Evolutionary conservation across 495 filamentous ascomycete species (phyloP), one percentile per base, ranked within the genome.

Genomic region (Astrothelium macrocarpum): DNA sequence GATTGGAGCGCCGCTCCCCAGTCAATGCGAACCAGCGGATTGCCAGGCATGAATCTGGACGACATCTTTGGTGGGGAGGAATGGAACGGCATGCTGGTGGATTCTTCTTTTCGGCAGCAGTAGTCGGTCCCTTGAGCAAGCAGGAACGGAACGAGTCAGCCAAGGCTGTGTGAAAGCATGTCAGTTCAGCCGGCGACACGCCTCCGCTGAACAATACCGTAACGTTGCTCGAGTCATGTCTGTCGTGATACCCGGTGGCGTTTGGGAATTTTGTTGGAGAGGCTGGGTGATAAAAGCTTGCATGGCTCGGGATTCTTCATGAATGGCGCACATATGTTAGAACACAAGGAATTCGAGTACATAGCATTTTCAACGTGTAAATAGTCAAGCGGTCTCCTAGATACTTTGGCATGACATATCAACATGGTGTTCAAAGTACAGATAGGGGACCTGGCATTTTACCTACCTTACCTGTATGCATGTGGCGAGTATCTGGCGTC

Each of bases 61-160:
- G 71, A 73, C 18, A 34, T 77, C 11, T 74, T 77, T 53, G 69
- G 72, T 7, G 70, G 70, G 14, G 26, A 65, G 36, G 69, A 72
- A 61, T 72, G 69, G 69, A 68, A 68, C 49, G 56, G 65, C 23
- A 66, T 68, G 66, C 16, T 67, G 23, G 65, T 67, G 65, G 62
- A 65, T 18, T 32, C 46, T 23, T 64, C 53, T 3, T 68, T 60
- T 28, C 29, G 45, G 29, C 58, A 59, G n/a, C 49, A 36, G 59
- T 60, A 43, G 39, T 11, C 49, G 49, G 29, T 29, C 2, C 20
- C 49, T 29, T 49, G 0, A 20, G 5, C n/a, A 49, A 56, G 34
- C 5, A 56, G 49, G 49, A 56, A 4, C 9, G 49, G 9, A 25
- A 56, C n/a, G 10, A 18, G 9, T 49, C n/a, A 20, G 43, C 9